A percentile compares a stretch with the other conserved stretches of the same genome.
Evolutionary conservation across 495 filamentous ascomycete genomes (phyloP).

Genomic region (Sporormia fimetaria): DNA sequence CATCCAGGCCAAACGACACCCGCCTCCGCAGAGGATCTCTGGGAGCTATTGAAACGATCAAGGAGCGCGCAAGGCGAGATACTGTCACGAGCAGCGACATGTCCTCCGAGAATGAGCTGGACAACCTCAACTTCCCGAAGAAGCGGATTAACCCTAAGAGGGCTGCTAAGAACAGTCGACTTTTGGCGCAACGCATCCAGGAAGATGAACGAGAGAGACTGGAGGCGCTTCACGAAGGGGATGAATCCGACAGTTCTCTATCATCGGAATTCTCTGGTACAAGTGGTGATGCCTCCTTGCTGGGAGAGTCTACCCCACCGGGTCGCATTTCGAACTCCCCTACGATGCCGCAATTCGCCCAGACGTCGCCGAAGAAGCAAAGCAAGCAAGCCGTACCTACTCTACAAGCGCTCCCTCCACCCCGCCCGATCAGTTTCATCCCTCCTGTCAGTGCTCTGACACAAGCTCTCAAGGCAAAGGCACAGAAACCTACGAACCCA

Average conservation of each 20-base stretch:
- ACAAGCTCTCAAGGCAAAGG: slow-evolving; percentile 62
- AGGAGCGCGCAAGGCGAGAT: slow-evolving; percentile 65
- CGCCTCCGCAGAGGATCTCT: slow-evolving; percentile 60
- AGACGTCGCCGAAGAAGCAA: slow-evolving; percentile 46
- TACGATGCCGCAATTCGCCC: slow-evolving; percentile 25
- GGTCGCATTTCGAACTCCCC: slow-evolving; percentile 30
- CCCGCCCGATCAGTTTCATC: slow-evolving; percentile 76
- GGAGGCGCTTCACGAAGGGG: slow-evolving; percentile 46
- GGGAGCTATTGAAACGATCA: slow-evolving; percentile 60
- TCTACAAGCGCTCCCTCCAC: slow-evolving; percentile 71
- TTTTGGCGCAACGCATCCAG: slow-evolving; percentile 36
- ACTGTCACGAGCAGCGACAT: slow-evolving; percentile 88
- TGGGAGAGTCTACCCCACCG: slow-evolving; percentile 40
- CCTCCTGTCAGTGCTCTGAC: slow-evolving; percentile 67
- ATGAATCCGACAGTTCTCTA: slow-evolving; percentile 52
- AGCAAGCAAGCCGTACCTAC: slow-evolving; percentile 46
- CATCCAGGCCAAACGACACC: slow-evolving; percentile 39
- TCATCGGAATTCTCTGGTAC: slow-evolving; percentile 61
- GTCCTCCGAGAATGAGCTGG: slow-evolving; percentile 80
- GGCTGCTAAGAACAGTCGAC: slow-evolving; percentile 40
- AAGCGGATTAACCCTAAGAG: slow-evolving; percentile 45
- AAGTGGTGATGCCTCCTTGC: slow-evolving; percentile 48
- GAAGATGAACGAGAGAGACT: slow-evolving; percentile 31
- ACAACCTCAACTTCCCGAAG: slow-evolving; percentile 52
- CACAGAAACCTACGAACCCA: slow-evolving; percentile 66